phyloP scores from a whole-genome alignment of 768 basidiomycete species.

The Tricholoma furcatifolium region DNA sequence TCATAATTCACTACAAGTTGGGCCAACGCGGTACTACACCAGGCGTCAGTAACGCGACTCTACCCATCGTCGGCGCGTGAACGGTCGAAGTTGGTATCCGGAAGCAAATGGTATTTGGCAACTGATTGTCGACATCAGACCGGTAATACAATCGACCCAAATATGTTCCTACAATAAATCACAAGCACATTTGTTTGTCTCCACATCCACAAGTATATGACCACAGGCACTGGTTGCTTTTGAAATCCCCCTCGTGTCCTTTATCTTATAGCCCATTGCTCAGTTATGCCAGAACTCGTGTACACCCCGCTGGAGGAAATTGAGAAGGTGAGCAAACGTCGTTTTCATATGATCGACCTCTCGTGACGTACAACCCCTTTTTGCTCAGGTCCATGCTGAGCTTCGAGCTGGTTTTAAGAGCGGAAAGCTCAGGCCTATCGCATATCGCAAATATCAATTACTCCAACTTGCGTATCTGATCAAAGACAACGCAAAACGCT shows the following conservation, averaged over 20 bases:
- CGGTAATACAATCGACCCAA: too few species aligned
- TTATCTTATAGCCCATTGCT: not conserved
- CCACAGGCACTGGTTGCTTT: too few species aligned
- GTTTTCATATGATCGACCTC: not conserved
- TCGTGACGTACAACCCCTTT: not conserved
- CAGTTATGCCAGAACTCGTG: conserved; percentile 29
- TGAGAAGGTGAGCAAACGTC: conserved; percentile 35
- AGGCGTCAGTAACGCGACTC: too few species aligned
- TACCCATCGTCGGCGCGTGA: too few species aligned
- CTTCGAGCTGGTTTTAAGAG: conserved; percentile 58
- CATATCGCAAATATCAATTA: conserved; percentile 73
- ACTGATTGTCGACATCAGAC: too few species aligned
- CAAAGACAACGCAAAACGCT: conserved; percentile 65
- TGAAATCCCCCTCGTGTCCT: not conserved
- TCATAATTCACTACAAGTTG: too few species aligned
- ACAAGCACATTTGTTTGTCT: too few species aligned
- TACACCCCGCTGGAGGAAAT: conserved; percentile 58
- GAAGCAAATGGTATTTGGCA: too few species aligned
- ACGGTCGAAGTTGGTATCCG: too few species aligned
- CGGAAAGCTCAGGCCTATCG: conserved; percentile 65
- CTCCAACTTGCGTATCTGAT: conserved; percentile 71
- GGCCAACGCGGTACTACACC: too few species aligned
- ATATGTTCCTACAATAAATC: too few species aligned
- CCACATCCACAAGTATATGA: too few species aligned
- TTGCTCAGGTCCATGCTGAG: conserved; percentile 50